These are phyloP conservation scores for Aquanectria penicillioides DNA, from an alignment of 2,329 filamentous ascomycete genomes.

Conservation along the genomic window DNA sequence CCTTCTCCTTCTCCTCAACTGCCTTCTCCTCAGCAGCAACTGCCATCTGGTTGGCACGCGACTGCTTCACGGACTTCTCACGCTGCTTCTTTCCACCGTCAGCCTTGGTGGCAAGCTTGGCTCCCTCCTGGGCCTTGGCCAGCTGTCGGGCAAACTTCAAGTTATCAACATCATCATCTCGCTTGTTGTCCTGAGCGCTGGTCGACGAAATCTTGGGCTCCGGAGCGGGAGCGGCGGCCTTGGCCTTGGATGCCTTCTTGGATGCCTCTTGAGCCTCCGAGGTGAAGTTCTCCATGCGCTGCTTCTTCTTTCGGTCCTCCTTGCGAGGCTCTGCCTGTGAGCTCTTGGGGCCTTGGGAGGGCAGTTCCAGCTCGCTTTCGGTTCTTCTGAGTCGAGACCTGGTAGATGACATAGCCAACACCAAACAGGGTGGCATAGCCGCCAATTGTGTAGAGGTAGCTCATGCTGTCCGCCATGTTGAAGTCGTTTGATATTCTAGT, in stretches of 20 bases:
- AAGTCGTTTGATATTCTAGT: conserved; percentile 14
- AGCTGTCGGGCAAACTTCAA: conserved; percentile 82
- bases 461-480: conserved; percentile 49
- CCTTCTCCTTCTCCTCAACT: conserved; percentile 53
- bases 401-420: conserved; percentile 49
- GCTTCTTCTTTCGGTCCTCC: conserved; percentile 57
- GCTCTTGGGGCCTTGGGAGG: conserved; percentile 44
- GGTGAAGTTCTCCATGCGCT: conserved; percentile 55
- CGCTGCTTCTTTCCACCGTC: conserved; percentile 71
- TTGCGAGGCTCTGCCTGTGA: conserved; percentile 49
- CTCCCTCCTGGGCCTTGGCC: conserved; percentile 75
- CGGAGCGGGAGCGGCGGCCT: conserved; percentile 39
- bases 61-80: conserved; percentile 77
- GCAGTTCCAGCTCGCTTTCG: conserved; percentile 44
- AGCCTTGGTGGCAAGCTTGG: conserved; percentile 64
- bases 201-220: conserved; percentile 43
- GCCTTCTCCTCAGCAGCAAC: conserved; percentile 56
- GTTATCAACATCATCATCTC: conserved; percentile 72
- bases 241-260: conserved; percentile 53
- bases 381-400: conserved; percentile 47
- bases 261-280: conserved; percentile 48
- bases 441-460: conserved; percentile 49
- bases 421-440: conserved; percentile 51
- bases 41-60: conserved; percentile 64
- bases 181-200: conserved; percentile 50